These are phyloP conservation scores for Aspergillus oerlinghausenensis DNA, from an alignment of 2,329 filamentous ascomycete genomes.

Conservation along the genomic window DNA sequence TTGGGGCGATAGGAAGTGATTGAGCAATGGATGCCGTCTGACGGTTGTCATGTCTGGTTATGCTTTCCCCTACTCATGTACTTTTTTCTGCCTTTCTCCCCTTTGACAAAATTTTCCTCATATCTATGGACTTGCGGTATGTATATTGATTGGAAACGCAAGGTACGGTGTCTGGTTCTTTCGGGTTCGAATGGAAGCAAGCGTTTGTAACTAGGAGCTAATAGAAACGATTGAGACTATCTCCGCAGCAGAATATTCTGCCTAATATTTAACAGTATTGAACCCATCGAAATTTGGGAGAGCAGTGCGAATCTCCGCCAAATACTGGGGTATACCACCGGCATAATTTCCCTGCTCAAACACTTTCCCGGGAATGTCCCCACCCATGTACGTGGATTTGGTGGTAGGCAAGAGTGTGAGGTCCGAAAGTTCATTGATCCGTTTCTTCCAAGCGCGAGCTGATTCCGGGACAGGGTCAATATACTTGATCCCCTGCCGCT, in stretches of 20 bases:
- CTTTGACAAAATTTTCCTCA: neutral
- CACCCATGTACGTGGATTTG: constrained; percentile 54
- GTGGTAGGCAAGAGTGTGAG: constrained; percentile 47
- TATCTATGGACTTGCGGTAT: neutral
- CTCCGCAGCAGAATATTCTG: neutral
- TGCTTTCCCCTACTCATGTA: neutral
- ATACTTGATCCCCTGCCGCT: constrained; percentile 43
- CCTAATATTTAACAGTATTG: neutral
- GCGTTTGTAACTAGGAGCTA: neutral
- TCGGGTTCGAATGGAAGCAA: neutral
- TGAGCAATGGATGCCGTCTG: too few species aligned
- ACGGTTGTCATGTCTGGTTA: neutral
- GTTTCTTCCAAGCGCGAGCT: constrained; percentile 47
- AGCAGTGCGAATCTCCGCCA: constrained; percentile 10
- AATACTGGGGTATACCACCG: constrained; percentile 17
- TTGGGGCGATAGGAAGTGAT: constrained; percentile 39
- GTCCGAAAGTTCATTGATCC: constrained; percentile 46
- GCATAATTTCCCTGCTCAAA: constrained; percentile 49
- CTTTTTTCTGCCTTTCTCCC: neutral
- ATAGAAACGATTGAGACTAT: neutral
- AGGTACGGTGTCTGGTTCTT: neutral
- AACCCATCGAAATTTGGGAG: constrained; percentile 8
- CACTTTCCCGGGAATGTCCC: constrained; percentile 51
- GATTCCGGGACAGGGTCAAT: constrained; percentile 49
- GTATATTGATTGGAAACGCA: neutral